Conservation (phyloP, 2,329 filamentous ascomycete species). For the Claviceps quebecensis region DNA sequence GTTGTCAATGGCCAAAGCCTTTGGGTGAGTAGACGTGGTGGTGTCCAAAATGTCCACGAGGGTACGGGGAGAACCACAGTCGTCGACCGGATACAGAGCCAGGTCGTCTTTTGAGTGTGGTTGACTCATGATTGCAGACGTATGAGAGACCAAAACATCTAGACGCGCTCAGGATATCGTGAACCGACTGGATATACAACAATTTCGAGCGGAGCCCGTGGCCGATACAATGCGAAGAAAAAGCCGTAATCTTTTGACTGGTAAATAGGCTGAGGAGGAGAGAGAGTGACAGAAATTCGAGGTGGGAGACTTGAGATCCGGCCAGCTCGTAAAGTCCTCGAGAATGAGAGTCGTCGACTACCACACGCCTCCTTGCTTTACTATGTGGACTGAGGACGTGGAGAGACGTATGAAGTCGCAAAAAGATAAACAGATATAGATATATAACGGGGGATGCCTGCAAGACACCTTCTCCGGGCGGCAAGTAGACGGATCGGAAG, state of each 20-base stretch:
- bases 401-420: not conserved
- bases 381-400: not conserved
- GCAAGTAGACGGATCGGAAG: not conserved
- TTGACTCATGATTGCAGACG: constrained; percentile 1
- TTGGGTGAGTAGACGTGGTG: constrained; percentile 5
- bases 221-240: not conserved
- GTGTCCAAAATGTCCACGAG: constrained; percentile 10
- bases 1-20: constrained; percentile 8
- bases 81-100: constrained; percentile 6
- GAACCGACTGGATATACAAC: not conserved
- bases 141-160: not conserved
- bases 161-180: not conserved
- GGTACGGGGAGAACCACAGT: constrained; percentile 5
- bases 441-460: not conserved
- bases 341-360: not conserved
- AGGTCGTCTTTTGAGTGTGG: constrained; percentile 1
- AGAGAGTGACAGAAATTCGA: not conserved
- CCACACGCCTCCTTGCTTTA: not conserved
- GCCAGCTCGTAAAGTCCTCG: not conserved
- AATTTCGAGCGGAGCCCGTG: not conserved
- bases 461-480: not conserved
- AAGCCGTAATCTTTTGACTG: not conserved
- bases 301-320: no score
- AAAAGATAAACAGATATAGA: not conserved
- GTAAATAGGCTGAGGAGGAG: not conserved